Evolutionary conservation across 2,329 filamentous ascomycete genomes (phyloP).

Genomic region (Aspergillus fumigatiaffinis): DNA sequence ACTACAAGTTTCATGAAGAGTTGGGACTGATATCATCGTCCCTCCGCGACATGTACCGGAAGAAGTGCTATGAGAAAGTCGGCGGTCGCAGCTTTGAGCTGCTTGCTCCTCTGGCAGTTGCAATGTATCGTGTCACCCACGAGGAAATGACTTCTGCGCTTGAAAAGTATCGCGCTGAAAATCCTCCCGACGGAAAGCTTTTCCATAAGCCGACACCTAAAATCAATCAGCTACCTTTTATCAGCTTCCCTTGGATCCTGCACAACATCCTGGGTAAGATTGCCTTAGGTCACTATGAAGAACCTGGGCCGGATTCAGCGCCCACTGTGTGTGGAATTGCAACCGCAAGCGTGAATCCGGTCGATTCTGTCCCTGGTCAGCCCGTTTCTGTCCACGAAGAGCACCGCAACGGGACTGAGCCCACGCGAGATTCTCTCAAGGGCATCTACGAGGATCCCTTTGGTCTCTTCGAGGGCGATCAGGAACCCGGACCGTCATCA

Average conservation of each 20-base stretch:
- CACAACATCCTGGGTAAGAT: constrained; percentile 66
- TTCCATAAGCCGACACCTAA: constrained; percentile 9
- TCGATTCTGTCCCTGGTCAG: neutral
- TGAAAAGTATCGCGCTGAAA: constrained; percentile 42
- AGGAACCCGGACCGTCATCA: neutral
- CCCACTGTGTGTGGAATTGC: neutral
- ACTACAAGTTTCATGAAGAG: constrained; percentile 85
- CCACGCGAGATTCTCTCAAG: neutral
- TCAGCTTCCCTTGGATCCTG: constrained; percentile 94
- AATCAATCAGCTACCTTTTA: constrained; percentile 63
- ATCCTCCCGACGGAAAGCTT: constrained; percentile 10
- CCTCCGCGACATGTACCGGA: constrained; percentile 66
- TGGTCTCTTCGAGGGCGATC: constrained; percentile 9
- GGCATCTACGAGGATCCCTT: constrained; percentile 12
- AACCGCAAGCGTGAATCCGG: neutral
- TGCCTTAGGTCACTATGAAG: constrained; percentile 46
- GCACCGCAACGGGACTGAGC: neutral
- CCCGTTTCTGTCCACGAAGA: neutral
- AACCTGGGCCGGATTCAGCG: constrained; percentile 8
- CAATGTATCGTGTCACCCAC: constrained; percentile 82
- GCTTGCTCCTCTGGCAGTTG: constrained; percentile 71
- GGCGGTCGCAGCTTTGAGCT: constrained; percentile 56
- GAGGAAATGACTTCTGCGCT: constrained; percentile 63
- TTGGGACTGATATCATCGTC: constrained; percentile 64
- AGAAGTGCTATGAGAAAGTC: constrained; percentile 61